Evolutionary conservation across 192 early-diverging fungal genomes (phyloP).

Genomic region (Glomus cerebriforme): DNA sequence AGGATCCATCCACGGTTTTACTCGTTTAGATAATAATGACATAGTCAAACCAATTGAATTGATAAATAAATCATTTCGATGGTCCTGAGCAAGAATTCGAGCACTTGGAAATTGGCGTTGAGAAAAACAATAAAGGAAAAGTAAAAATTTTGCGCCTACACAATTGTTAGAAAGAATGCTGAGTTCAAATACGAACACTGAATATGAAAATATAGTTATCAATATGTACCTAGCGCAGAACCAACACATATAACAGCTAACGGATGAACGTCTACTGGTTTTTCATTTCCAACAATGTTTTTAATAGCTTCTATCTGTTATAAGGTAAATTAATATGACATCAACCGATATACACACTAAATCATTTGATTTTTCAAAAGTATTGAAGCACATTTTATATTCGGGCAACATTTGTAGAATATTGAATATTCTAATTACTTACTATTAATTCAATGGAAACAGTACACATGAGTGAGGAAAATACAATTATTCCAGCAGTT

Average conservation of each 20-base stretch:
- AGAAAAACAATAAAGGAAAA: conserved; percentile 70
- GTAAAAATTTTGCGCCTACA: conserved; percentile 56
- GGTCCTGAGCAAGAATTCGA: conserved; percentile 67
- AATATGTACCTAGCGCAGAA: conserved; percentile 50
- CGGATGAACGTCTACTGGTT: conserved; percentile 49
- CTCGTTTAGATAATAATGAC: conserved; percentile 59
- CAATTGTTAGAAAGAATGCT: background rate
- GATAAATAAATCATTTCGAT: conserved; percentile 74
- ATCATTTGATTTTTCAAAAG: too few species aligned
- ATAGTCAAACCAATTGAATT: conserved; percentile 73
- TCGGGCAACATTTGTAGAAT: too few species aligned
- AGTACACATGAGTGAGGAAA: conserved; percentile 75
- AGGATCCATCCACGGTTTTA: conserved; percentile 73
- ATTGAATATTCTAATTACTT: conserved; percentile 26
- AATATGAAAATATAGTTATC: background rate
- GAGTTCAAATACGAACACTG: background rate
- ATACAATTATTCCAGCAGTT: conserved; percentile 78
- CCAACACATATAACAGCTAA: conserved; percentile 58
- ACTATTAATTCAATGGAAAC: conserved; percentile 70
- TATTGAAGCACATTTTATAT: too few species aligned
- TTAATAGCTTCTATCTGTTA: conserved; percentile 61
- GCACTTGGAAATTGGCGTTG: conserved; percentile 63
- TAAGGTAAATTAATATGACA: background rate
- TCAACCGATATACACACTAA: background rate
- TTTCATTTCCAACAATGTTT: conserved; percentile 50